Evolutionary conservation across 1,284 basidiomycete genomes (phyloP), one percentile per base, ranked within the genome.

Genomic region (Phenoliferia sp.): DNA sequence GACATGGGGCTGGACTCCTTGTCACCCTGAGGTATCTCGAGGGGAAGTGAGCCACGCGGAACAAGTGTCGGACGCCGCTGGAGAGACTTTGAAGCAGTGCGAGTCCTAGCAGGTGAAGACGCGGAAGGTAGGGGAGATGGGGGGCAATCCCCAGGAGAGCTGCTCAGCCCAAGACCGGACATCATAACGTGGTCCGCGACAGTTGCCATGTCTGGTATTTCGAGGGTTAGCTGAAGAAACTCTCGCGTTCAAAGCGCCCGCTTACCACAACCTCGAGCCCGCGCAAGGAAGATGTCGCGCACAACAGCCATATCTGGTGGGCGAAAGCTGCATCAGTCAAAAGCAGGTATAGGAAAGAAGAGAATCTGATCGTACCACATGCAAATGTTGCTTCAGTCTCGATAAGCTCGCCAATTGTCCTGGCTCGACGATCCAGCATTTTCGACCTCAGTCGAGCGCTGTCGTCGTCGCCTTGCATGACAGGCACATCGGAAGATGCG

Each of bases 301-400:
- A 80, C 74, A 4, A 81, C 77, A 1, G 75, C 76, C 59, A 81
- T 75, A 62, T 81, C 80, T 52, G 48, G 22, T 9, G 19, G 19
- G 48, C 5, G 48, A 16, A 76, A 71, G 17, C 48, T 9, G 48
- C 7, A 52, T 7, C 48, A 22, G 9, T 26, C 7, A 26, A 19
- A 6, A n/a, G 9, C 9, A n/a, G 6, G 22, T n/a, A 22, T 22
- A 7, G 5, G 28, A 52, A 26, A 26, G 48, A 9, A n/a, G 19
- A 52, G 6, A 19, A n/a, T n/a, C n/a, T n/a, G n/a, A n/a, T n/a
- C 48, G 5, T 26, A 52, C 48, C 48, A 33, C 48, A 39, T 0
- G 79, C 80, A 59, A 80, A 80, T 2, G 72, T 72, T 17, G 65
- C 67, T 66, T 81, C 80, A 0, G 80, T 80, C 31, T 73, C 70